A percentile compares a stretch with the other conserved stretches of the same genome.
These are phyloP conservation scores for Linanthus parryae DNA, from an alignment of 148 eudicot genomes.

Conservation along the genomic window DNA sequence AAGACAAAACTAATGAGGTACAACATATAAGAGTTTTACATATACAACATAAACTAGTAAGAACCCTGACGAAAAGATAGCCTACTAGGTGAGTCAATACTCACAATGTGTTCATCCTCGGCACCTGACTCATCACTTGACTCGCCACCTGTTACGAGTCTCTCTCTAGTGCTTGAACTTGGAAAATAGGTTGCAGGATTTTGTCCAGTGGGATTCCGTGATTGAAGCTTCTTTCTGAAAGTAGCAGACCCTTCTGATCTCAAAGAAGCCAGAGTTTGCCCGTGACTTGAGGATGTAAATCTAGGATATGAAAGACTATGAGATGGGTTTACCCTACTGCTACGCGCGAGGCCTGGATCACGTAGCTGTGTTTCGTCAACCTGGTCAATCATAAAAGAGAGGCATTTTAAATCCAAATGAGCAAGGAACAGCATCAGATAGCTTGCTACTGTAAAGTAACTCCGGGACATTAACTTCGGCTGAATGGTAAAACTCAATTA, in stretches of 20 bases:
- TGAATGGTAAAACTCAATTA: no score
- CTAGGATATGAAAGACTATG: conserved; percentile 60
- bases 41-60: no score
- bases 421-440: no score
- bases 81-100: conserved; percentile 76
- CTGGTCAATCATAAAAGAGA: conserved; percentile 13
- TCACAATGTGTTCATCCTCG: conserved; percentile 69
- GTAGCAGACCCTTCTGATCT: conserved; percentile 73
- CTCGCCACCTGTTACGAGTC: conserved; percentile 19
- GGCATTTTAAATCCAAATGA: no score
- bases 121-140: conserved; percentile 75
- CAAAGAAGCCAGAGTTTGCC: conserved; percentile 36
- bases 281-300: conserved; percentile 27
- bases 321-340: conserved; percentile 18
- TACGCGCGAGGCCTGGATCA: conserved; percentile 18
- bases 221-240: conserved; percentile 22
- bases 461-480: no score
- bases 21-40: no score
- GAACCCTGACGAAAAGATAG: conserved; percentile 52
- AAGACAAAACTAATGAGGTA: no score
- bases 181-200: conserved; percentile 5
- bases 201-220: neutral
- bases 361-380: conserved; percentile 12
- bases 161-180: conserved; percentile 16
- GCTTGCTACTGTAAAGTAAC: no score